A percentile compares a stretch with the other conserved stretches of the same genome.
Evolutionary conservation across 192 early-diverging fungal species (phyloP).

Genomic region (Oehlia diaphana): DNA sequence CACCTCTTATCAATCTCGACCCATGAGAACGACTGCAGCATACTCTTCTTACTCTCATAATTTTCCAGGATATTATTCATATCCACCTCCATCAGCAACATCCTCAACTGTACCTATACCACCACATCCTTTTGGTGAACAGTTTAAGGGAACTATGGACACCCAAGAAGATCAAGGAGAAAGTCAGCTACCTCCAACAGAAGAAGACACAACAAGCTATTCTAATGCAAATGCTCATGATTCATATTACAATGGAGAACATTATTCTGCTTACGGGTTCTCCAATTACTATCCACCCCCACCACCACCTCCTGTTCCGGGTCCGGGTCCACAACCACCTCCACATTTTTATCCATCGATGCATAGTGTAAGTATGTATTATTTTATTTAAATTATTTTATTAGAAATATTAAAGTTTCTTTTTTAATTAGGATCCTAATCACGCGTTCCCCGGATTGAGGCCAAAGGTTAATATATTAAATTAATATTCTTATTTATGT

Average conservation of each 20-base stretch:
- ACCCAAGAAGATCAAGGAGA: neutral
- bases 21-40: neutral
- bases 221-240: neutral
- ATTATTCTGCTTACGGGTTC: neutral
- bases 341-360: slow-evolving; percentile 4
- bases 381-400: neutral
- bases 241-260: too few species aligned
- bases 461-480: neutral
- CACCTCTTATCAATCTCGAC: neutral
- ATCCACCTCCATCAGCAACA: neutral
- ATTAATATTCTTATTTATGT: neutral
- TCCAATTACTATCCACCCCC: slow-evolving; percentile 8
- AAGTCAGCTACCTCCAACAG: neutral
- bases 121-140: neutral
- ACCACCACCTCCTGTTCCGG: neutral
- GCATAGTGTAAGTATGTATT: neutral
- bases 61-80: slow-evolving; percentile 11
- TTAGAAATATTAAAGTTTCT: neutral
- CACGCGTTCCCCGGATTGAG: neutral
- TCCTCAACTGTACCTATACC: neutral
- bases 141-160: neutral
- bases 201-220: neutral
- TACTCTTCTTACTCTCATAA: neutral
- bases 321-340: neutral
- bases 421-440: neutral